A percentile compares a stretch with the other conserved stretches of the same genome.
These are phyloP conservation scores for Candida taoyuanica DNA, from an alignment of 805 yeast species.

Conservation along the genomic window DNA sequence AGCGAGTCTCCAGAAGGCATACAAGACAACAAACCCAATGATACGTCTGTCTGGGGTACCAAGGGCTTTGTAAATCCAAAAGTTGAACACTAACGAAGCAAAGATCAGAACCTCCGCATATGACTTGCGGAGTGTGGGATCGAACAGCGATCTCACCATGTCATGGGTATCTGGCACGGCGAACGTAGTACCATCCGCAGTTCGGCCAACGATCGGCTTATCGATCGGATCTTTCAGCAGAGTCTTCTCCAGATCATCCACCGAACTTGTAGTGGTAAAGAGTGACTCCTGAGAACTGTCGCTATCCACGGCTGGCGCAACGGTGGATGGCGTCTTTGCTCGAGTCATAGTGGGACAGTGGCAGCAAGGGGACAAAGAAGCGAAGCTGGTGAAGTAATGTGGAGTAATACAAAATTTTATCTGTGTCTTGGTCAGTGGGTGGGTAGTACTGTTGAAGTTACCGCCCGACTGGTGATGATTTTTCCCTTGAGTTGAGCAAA, in stretches of 20 bases:
- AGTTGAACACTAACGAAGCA: slow-evolving; percentile 34
- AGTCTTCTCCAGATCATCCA: background rate
- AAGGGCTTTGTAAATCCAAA: slow-evolving; percentile 29
- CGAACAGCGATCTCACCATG: slow-evolving; percentile 77
- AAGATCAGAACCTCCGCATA: slow-evolving; percentile 60
- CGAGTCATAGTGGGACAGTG: background rate
- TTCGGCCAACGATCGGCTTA: slow-evolving; percentile 17
- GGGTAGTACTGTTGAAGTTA: slow-evolving; percentile 2
- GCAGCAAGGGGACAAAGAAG: too few species aligned
- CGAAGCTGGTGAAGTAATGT: too few species aligned
- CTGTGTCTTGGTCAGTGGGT: background rate
- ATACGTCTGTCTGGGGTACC: slow-evolving; percentile 19
- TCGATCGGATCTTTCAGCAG: background rate
- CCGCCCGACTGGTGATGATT: background rate
- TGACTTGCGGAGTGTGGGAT: slow-evolving; percentile 69
- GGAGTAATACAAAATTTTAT: too few species aligned
- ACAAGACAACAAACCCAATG: slow-evolving; percentile 44
- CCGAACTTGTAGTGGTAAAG: background rate
- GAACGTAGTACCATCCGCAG: slow-evolving; percentile 30
- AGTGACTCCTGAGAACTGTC: background rate
- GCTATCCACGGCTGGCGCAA: background rate
- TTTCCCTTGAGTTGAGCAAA: slow-evolving; percentile 9
- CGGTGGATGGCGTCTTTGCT: background rate
- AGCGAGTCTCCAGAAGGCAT: slow-evolving; percentile 68
- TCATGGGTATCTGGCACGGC: slow-evolving; percentile 58